phyloP scores from a whole-genome alignment of 2,329 filamentous ascomycete species.

The Trichocomaceae sp. region DNA sequence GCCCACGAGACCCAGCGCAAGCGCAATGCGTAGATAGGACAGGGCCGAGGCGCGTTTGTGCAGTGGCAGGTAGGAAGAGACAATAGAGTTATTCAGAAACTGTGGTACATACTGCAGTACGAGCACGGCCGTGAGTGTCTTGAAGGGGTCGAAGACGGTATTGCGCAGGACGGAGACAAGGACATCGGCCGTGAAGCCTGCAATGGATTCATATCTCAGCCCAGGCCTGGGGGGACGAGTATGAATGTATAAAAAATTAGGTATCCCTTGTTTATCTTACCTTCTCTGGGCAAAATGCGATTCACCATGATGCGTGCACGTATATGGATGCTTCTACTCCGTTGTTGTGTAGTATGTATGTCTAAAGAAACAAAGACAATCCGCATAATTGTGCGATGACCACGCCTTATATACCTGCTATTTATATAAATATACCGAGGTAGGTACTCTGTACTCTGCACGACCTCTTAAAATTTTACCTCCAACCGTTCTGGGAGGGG shows the following conservation, averaged over 20 bases:
- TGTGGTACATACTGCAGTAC: slow-evolving; percentile 57
- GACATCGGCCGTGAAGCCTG: slow-evolving; percentile 54
- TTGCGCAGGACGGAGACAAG: slow-evolving; percentile 51
- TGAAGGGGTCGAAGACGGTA: slow-evolving; percentile 58
- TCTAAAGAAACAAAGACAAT: background rate
- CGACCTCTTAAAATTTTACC: background rate
- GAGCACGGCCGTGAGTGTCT: slow-evolving; percentile 59
- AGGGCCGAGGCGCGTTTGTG: slow-evolving; percentile 32
- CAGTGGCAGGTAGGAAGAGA: background rate
- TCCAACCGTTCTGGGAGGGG: too few relatives aligned
- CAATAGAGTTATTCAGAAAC: slow-evolving; percentile 48
- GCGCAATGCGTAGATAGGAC: slow-evolving; percentile 48
- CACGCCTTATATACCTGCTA: background rate
- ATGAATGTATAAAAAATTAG: background rate
- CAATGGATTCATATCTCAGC: background rate
- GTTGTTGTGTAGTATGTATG: slow-evolving; percentile 1
- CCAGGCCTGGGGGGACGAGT: too few relatives aligned
- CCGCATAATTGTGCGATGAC: background rate
- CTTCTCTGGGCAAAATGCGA: slow-evolving; percentile 15
- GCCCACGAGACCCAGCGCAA: slow-evolving; percentile 48
- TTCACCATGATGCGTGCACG: slow-evolving; percentile 5
- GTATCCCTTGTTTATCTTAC: background rate
- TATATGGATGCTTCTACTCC: background rate
- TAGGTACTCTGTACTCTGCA: too few relatives aligned
- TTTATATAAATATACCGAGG: too few relatives aligned